Conservation (phyloP, 2,329 filamentous ascomycete genomes). For the Stachybotrys chlorohalonatus region DNA sequence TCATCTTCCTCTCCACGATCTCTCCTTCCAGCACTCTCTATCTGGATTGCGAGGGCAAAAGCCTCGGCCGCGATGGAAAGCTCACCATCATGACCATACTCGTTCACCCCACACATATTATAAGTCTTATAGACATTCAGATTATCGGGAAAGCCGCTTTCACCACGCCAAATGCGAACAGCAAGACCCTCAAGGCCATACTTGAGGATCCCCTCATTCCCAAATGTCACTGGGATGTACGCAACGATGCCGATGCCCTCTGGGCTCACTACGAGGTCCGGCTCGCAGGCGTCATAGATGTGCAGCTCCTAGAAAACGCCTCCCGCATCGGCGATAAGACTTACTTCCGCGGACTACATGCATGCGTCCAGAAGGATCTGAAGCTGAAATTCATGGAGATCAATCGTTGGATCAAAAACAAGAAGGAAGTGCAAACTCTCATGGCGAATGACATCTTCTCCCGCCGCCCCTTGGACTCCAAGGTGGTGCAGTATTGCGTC, state of each 20-base stretch:
- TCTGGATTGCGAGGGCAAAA: neutral
- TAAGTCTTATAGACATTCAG: neutral
- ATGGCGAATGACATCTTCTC: neutral
- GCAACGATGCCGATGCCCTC: constrained; percentile 2
- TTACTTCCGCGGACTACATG: neutral
- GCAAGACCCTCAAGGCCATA: neutral
- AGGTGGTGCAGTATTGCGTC: neutral
- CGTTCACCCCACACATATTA: neutral
- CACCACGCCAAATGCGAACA: neutral
- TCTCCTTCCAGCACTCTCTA: neutral
- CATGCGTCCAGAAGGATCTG: neutral
- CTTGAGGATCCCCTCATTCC: neutral
- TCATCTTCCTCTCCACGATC: neutral
- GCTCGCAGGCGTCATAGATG: neutral
- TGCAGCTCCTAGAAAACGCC: constrained; percentile 1
- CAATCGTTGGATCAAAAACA: neutral
- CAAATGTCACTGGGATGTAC: constrained; percentile 2
- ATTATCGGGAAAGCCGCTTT: neutral
- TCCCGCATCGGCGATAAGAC: neutral
- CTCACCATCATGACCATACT: neutral
- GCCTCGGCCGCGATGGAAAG: neutral
- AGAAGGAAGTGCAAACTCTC: neutral
- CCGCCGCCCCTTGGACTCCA: neutral
- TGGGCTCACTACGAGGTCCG: neutral
- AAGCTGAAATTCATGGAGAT: neutral